Percentiles rank a stretch among this genome's conserved stretches.
Evolutionary conservation across 768 basidiomycete species (phyloP).

Genomic region (Tephrocybe sp.): DNA sequence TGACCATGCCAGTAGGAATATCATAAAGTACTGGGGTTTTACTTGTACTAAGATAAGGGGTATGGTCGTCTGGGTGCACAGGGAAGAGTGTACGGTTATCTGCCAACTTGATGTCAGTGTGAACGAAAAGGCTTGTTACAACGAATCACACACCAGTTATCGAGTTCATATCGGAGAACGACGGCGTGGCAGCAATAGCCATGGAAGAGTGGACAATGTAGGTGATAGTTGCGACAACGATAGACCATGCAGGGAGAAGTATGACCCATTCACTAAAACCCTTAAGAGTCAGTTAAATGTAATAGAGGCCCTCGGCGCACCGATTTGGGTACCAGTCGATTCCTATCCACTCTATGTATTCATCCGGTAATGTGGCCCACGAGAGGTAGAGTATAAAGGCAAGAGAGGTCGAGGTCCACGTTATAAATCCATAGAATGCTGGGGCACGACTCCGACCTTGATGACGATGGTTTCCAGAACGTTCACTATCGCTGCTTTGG

Average conservation of each 20-base stretch:
- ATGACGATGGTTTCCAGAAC: not conserved
- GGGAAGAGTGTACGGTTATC: slow-evolving; percentile 60
- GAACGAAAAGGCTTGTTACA: slow-evolving; percentile 10
- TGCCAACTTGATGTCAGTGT: slow-evolving; percentile 22
- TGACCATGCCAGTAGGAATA: slow-evolving; percentile 79
- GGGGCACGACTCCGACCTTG: slow-evolving; percentile 56
- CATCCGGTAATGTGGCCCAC: slow-evolving; percentile 80
- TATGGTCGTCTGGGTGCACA: slow-evolving; percentile 26
- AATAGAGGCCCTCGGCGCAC: slow-evolving; percentile 34
- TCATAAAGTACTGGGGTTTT: slow-evolving; percentile 69
- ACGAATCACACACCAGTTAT: slow-evolving; percentile 54
- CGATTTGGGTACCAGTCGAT: slow-evolving; percentile 87
- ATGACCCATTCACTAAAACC: slow-evolving; percentile 79
- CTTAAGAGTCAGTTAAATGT: not conserved
- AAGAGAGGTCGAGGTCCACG: slow-evolving; percentile 75
- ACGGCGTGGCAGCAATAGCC: slow-evolving; percentile 68
- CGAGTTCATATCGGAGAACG: slow-evolving; percentile 63
- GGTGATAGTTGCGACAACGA: slow-evolving; percentile 67
- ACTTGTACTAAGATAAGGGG: slow-evolving; percentile 48
- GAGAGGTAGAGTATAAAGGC: slow-evolving; percentile 68
- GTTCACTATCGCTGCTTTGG: not conserved
- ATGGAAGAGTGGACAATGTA: slow-evolving; percentile 78
- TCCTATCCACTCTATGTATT: slow-evolving; percentile 61
- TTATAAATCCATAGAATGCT: slow-evolving; percentile 91
- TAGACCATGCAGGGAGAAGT: slow-evolving; percentile 74